Evolutionary conservation across 495 filamentous ascomycete species (phyloP).

Genomic region (Hyaloscypha variabilis): DNA sequence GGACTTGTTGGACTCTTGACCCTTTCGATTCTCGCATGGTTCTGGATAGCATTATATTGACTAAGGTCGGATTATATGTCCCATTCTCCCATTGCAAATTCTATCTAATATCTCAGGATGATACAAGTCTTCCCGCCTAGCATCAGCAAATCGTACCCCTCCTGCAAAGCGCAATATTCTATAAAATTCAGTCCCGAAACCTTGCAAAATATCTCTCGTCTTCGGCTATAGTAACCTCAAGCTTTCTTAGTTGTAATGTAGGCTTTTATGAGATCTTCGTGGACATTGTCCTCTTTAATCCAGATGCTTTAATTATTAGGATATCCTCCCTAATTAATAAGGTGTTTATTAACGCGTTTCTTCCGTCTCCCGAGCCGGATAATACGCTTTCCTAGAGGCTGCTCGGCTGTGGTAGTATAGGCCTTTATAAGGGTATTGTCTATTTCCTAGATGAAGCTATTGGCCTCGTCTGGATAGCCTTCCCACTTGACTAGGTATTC

Average conservation of each 20-base stretch:
- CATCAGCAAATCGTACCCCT: no score
- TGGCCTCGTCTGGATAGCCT: neutral
- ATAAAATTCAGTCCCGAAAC: no score
- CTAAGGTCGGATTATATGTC: no score
- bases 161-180: no score
- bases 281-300: neutral
- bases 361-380: neutral
- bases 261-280: neutral
- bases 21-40: no score
- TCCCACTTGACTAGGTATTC: neutral
- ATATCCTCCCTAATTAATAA: neutral
- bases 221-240: neutral
- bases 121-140: no score
- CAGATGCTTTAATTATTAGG: neutral
- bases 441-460: neutral
- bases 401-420: neutral
- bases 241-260: no score
- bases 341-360: neutral
- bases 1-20: no score
- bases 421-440: neutral
- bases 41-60: no score
- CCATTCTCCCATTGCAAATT: no score
- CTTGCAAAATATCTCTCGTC: no score
- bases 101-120: no score
- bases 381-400: neutral